Evolutionary conservation across 2,329 filamentous ascomycete species (phyloP).

Genomic region (Sclerotinia borealis): DNA sequence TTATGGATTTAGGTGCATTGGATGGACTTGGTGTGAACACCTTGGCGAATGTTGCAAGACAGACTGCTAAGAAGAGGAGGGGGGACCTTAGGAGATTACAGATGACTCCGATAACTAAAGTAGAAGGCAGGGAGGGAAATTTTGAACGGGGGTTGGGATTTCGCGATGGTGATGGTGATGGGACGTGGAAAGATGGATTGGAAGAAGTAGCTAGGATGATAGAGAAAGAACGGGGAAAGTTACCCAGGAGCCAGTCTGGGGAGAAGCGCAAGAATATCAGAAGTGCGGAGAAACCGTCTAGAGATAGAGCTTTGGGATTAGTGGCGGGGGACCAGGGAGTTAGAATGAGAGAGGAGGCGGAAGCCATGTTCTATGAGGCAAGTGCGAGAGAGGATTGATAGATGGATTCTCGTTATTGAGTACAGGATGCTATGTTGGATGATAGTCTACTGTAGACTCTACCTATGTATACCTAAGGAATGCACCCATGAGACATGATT

Average conservation of each 20-base stretch:
- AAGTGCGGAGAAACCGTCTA: not conserved
- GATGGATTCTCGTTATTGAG: not conserved
- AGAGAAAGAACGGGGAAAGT: not conserved
- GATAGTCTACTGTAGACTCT: not conserved
- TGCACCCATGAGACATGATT: not conserved
- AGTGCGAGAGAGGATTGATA: slow-evolving; percentile 1
- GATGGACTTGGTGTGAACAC: slow-evolving; percentile 37
- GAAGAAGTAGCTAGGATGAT: not conserved
- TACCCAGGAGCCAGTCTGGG: not conserved
- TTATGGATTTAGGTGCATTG: slow-evolving; percentile 48
- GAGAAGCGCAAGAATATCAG: not conserved
- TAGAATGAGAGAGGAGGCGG: slow-evolving; percentile 5
- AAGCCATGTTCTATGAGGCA: not conserved
- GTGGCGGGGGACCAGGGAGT: slow-evolving; percentile 8
- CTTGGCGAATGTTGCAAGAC: slow-evolving; percentile 23
- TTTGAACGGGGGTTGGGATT: not conserved
- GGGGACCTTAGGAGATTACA: slow-evolving; percentile 9
- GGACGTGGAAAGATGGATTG: not conserved
- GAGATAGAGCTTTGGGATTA: slow-evolving; percentile 8
- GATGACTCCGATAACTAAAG: not conserved
- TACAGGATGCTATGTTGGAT: not conserved
- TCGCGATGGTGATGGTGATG: not conserved
- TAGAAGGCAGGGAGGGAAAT: not conserved
- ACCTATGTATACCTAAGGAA: not conserved
- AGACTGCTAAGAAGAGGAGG: slow-evolving; percentile 22